Evolutionary conservation across 306 rosid genomes (phyloP).

Genomic region (Gastrolobium bilobum): DNA sequence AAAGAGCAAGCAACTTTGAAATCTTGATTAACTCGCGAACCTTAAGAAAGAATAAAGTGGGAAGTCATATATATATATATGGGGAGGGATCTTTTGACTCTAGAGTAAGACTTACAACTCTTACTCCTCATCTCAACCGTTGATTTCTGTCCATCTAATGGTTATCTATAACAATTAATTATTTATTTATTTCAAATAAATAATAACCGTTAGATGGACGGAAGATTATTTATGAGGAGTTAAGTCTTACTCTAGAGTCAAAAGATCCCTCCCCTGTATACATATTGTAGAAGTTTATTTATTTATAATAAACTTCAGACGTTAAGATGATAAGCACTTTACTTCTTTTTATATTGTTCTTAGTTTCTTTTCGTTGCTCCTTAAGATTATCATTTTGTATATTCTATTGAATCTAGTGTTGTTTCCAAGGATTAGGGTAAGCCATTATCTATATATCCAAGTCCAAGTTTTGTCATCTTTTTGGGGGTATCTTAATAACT

Average conservation of each 20-base stretch:
- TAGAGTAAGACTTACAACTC: too few species aligned
- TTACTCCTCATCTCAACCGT: too few species aligned
- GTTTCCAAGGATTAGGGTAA: constrained; percentile 33
- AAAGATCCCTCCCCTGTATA: too few species aligned
- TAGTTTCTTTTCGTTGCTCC: constrained; percentile 38
- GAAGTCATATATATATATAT: neutral
- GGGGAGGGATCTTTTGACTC: too few species aligned
- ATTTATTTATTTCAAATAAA: too few species aligned
- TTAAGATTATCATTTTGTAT: constrained; percentile 38
- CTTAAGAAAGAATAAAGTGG: neutral
- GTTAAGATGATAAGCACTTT: constrained; percentile 1
- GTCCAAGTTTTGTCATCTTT: constrained; percentile 39
- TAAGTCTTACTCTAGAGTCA: too few species aligned
- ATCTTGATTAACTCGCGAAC: neutral
- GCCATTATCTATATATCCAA: constrained; percentile 7
- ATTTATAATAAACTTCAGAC: neutral
- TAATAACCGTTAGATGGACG: too few species aligned
- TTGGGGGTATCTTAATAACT: constrained; percentile 1
- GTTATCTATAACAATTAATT: too few species aligned
- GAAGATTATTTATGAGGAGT: too few species aligned
- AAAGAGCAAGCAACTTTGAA: constrained; percentile 19
- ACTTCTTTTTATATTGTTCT: constrained; percentile 36
- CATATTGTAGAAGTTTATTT: neutral
- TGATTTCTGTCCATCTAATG: too few species aligned
- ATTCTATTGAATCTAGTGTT: constrained; percentile 36